Base-by-base conservation (phyloP, 139 green algal species). In the Tetraselmis striata region DNA sequence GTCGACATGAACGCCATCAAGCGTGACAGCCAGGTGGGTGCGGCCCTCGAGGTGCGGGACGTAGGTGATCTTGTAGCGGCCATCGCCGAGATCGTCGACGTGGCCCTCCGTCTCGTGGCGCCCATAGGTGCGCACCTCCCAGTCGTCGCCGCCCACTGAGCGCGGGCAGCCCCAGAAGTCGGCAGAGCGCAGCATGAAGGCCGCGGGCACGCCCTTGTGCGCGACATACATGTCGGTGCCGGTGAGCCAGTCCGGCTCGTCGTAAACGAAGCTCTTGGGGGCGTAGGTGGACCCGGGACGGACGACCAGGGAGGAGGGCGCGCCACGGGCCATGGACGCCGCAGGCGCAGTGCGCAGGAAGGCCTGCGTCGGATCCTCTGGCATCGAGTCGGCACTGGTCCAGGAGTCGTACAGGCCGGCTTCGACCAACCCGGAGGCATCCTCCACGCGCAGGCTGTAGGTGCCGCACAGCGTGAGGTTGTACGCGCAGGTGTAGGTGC, bases 401-500 rank as follows among this genome's bases (percentile, higher is more conserved):
- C 27, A 32, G 75, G 28, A 78, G 75, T 5, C 5, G 75, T 79
- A 31, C 75, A 30, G 5, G 18, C 79, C 58, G 26, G 30, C 59
- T 2, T 79, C 59, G 5, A 81, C 75, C 11, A 75, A 75, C 75
- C 83, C 81, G 31, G 23, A 24, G 18, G 67, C 27, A 75, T 80
- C 31, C 75, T 84, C 81, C 29, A 84, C 81, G 31, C 81, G 76
- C 23, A 84, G 75, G 27, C 23, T 25, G 75, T 81, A 84, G 77
- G 59, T 67, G 26, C 81, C 81, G 81, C 81, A 84, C 2, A 76
- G 27, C 5, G 32, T 76, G 74, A 28, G 29, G 22, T 30, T 32
- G 81, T 84, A 84, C 11, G 67, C 45, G 28, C 81, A 77, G 31
- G 67, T 59, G 81, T 84, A 84, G 31, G 81, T 84, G 81, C 81